phyloP scores from a whole-genome alignment of 2,329 filamentous ascomycete genomes.

The Teratosphaeria pseudoeucalypti region DNA sequence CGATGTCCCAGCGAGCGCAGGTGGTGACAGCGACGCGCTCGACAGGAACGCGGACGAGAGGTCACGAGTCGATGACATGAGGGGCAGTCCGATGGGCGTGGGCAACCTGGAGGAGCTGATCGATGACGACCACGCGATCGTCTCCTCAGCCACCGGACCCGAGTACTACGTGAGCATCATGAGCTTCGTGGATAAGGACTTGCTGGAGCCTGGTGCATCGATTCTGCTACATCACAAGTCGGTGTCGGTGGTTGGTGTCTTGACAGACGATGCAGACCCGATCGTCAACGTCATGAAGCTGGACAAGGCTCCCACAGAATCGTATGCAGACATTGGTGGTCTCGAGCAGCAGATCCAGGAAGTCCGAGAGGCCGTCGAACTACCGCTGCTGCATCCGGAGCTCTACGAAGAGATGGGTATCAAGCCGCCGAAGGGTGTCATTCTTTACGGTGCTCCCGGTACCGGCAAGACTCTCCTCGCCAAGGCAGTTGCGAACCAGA shows the following conservation, averaged over 20 bases:
- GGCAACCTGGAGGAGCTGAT: conserved; percentile 98
- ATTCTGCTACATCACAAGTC: conserved; percentile 96
- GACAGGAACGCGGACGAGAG: conserved; percentile 93
- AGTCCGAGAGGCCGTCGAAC: conserved; percentile 90
- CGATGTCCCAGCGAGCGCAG: conserved; percentile 45
- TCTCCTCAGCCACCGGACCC: conserved; percentile 90
- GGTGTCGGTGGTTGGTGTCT: conserved; percentile 91
- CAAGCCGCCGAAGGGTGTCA: conserved; percentile 98
- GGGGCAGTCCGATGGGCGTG: conserved; percentile 96
- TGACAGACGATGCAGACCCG: conserved; percentile 93
- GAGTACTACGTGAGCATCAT: conserved; percentile 99
- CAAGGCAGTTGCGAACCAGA: conserved; percentile 96
- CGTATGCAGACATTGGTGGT: conserved; percentile 96
- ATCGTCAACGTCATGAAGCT: conserved; percentile 98
- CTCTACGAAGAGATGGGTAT: conserved; percentile 99
- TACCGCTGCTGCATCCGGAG: conserved; percentile 89
- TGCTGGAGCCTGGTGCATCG: conserved; percentile 89
- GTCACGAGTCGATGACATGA: conserved; percentile 93
- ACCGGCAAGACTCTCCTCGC: conserved; percentile 94
- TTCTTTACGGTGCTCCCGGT: conserved; percentile 92
- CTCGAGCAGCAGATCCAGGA: conserved; percentile 93
- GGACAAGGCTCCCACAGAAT: conserved; percentile 96
- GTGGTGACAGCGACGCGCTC: conserved; percentile 61
- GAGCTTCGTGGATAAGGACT: conserved; percentile 98
- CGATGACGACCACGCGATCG: conserved; percentile 97